These are phyloP conservation scores for Ophiostoma piceae DNA, from an alignment of 2,329 filamentous ascomycete species.

Conservation along the genomic window DNA sequence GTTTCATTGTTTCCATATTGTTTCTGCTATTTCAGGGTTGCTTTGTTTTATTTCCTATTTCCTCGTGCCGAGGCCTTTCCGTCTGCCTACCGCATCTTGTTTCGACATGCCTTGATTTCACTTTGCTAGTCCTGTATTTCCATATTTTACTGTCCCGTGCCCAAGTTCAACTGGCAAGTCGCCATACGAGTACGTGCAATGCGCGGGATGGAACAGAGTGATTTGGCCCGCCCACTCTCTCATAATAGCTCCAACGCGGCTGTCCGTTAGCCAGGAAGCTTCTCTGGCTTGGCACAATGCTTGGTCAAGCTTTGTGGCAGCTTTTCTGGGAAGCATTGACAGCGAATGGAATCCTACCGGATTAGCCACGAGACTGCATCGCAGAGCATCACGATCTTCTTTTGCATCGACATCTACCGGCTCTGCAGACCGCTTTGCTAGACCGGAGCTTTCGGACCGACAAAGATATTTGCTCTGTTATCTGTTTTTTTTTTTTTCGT, in stretches of 20 bases:
- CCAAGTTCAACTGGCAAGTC: background rate
- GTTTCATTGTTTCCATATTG: background rate
- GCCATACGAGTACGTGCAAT: background rate
- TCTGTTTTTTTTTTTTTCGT: background rate
- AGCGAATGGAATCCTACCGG: background rate
- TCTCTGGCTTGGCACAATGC: background rate
- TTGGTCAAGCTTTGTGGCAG: background rate
- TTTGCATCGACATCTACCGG: background rate
- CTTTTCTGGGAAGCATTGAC: too few species aligned
- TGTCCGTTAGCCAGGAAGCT: background rate
- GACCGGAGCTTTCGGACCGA: background rate
- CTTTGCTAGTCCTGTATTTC: background rate
- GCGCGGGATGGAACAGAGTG: background rate
- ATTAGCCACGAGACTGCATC: background rate
- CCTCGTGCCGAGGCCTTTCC: background rate
- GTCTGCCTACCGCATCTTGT: background rate
- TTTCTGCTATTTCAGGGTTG: background rate
- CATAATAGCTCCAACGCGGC: background rate
- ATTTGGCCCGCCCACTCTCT: background rate
- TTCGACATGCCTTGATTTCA: conserved; percentile 6
- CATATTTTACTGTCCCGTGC: background rate
- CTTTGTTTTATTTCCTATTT: background rate
- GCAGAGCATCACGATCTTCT: background rate
- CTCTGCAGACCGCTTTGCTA: background rate
- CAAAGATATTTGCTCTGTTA: background rate